Evolutionary conservation across 331 rosid species (phyloP).

Genomic region (Quercus phellos): DNA sequence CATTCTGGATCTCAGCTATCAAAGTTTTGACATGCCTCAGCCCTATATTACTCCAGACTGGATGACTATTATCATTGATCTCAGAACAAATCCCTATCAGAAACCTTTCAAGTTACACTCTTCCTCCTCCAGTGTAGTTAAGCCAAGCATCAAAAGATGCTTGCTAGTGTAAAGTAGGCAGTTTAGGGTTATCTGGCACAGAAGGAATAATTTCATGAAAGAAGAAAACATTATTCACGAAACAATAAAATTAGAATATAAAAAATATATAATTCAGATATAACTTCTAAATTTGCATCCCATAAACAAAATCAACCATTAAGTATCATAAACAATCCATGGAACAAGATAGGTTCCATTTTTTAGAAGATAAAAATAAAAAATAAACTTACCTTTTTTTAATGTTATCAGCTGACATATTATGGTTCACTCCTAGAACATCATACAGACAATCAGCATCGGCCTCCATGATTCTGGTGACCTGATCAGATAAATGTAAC

Average conservation of each 20-base stretch:
- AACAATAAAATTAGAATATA: not conserved
- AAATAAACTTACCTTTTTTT: slow-evolving; percentile 56
- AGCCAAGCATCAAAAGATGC: not conserved
- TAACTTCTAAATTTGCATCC: not conserved
- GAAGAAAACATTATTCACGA: not conserved
- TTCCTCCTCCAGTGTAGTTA: not conserved
- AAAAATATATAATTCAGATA: not conserved
- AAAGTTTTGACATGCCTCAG: not conserved
- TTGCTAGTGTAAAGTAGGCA: not conserved
- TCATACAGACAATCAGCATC: slow-evolving; percentile 72
- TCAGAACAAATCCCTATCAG: not conserved
- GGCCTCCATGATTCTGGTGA: slow-evolving; percentile 78
- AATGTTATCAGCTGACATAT: slow-evolving; percentile 61
- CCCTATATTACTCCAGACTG: not conserved
- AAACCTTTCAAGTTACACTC: not conserved
- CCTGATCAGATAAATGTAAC: slow-evolving; percentile 43
- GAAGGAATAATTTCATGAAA: not conserved
- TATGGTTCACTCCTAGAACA: slow-evolving; percentile 73
- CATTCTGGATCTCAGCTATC: not conserved
- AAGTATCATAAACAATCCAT: not conserved
- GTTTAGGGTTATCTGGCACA: not conserved
- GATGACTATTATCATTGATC: not conserved
- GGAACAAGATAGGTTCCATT: not conserved
- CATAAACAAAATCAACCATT: too few species aligned
- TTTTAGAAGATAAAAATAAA: not conserved